Conservation (phyloP, 495 filamentous ascomycete species). For the Penicillium cosmopolitanum region DNA sequence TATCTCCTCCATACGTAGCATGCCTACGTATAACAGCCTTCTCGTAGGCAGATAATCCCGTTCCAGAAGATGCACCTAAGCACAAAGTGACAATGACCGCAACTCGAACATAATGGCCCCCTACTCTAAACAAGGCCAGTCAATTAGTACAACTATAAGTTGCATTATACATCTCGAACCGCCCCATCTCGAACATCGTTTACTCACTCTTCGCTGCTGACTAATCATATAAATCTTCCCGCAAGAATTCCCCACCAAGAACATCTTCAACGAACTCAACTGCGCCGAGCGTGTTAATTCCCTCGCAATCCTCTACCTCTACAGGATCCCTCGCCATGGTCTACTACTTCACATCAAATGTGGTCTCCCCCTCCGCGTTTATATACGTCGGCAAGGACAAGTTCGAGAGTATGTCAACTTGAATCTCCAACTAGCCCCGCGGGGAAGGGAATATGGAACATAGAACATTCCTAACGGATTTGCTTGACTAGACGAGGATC, state of each 20-base stretch:
- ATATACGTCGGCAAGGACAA: slow-evolving; percentile 99
- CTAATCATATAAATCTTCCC: background rate
- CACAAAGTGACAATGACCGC: no score
- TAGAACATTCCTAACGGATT: slow-evolving; percentile 18
- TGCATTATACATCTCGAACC: no score
- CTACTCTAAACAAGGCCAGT: no score
- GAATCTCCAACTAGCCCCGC: slow-evolving; percentile 7
- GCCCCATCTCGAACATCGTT: no score
- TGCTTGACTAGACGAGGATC: slow-evolving; percentile 76
- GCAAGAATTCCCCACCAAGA: slow-evolving; percentile 9
- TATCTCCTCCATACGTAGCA: no score
- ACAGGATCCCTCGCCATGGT: slow-evolving; percentile 65
- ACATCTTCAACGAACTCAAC: background rate
- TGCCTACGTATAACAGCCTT: no score
- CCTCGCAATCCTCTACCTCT: no score
- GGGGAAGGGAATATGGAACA: slow-evolving; percentile 24
- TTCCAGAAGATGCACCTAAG: no score
- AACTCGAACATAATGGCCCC: no score
- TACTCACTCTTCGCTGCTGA: background rate
- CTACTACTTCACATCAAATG: slow-evolving; percentile 90
- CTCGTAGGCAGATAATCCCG: no score
- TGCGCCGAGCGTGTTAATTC: background rate
- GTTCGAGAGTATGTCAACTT: slow-evolving; percentile 78
- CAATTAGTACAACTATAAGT: no score
- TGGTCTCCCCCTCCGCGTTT: slow-evolving; percentile 73